phyloP scores from a whole-genome alignment of 1,139 yeast genomes.

The Scheffersomyces insectosa region DNA sequence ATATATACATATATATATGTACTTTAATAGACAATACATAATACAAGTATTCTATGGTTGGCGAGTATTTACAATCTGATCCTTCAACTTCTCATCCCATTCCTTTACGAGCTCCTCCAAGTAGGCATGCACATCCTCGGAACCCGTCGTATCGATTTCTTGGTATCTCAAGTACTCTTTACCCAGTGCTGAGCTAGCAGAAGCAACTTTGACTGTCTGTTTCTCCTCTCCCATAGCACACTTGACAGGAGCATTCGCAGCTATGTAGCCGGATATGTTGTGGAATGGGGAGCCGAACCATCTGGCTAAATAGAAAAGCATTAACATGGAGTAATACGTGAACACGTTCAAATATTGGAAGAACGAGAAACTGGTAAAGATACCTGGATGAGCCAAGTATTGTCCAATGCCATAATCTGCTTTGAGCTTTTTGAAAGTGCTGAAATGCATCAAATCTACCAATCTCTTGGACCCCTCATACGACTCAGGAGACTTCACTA shows the following conservation, averaged over 20 bases:
- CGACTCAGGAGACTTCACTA: constrained; percentile 61
- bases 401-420: constrained; percentile 57
- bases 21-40: neutral
- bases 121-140: constrained; percentile 61
- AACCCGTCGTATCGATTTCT: constrained; percentile 63
- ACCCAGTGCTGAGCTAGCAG: constrained; percentile 67
- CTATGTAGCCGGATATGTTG: constrained; percentile 82
- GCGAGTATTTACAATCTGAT: constrained; percentile 66
- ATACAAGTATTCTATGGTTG: constrained; percentile 10
- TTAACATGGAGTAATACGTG: constrained; percentile 82
- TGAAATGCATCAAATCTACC: constrained; percentile 79
- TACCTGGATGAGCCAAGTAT: constrained; percentile 91
- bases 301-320: constrained; percentile 82
- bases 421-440: constrained; percentile 55
- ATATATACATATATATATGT: neutral
- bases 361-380: constrained; percentile 82
- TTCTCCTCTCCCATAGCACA: constrained; percentile 37
- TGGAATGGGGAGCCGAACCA: constrained; percentile 84
- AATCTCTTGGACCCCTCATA: constrained; percentile 93
- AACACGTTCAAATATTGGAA: constrained; percentile 72
- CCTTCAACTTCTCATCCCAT: constrained; percentile 59
- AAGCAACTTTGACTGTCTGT: constrained; percentile 69
- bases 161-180: constrained; percentile 57
- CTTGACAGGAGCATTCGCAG: constrained; percentile 77
- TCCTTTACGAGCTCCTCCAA: constrained; percentile 48